Evolutionary conservation across 331 rosid species (phyloP).

Genomic region (Quercus tomentella): DNA sequence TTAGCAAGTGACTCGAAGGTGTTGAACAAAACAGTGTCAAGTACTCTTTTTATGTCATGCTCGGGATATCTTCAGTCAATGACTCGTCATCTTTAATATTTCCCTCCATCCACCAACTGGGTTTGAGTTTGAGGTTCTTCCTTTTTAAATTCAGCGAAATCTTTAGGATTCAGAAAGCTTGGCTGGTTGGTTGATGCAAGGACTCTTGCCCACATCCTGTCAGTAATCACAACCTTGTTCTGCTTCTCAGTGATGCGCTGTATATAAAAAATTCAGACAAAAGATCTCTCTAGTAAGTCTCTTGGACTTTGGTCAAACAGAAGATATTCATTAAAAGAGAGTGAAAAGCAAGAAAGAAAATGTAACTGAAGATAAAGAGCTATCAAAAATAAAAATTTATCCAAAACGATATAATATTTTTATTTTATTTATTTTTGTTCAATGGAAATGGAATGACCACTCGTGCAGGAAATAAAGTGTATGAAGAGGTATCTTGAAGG

Average conservation of each 20-base stretch:
- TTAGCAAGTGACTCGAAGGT: not conserved
- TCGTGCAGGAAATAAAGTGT: not conserved
- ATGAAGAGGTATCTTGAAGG: not conserved
- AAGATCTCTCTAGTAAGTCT: not conserved
- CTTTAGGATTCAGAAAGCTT: slow-evolving; percentile 41
- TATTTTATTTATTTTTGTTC: not conserved
- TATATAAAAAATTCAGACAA: slow-evolving; percentile 17
- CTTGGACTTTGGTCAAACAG: not conserved
- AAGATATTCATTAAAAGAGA: not conserved
- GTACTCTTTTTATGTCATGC: not conserved
- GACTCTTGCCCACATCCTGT: slow-evolving; percentile 97
- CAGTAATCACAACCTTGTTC: slow-evolving; percentile 81
- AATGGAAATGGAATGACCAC: not conserved
- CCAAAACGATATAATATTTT: not conserved
- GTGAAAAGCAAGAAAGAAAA: not conserved
- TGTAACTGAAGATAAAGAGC: too few relatives aligned
- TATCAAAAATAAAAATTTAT: too few relatives aligned
- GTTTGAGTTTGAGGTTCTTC: slow-evolving; percentile 18
- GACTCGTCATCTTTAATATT: slow-evolving; percentile 1
- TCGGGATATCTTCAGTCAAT: slow-evolving; percentile 15
- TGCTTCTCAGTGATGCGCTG: slow-evolving; percentile 78
- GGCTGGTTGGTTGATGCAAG: slow-evolving; percentile 96
- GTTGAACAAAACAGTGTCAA: not conserved
- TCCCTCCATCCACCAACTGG: slow-evolving; percentile 21
- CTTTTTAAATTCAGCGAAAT: slow-evolving; percentile 22